These are phyloP conservation scores for Exophiala sp. DNA, from an alignment of 2,329 filamentous ascomycete genomes.

Conservation along the genomic window DNA sequence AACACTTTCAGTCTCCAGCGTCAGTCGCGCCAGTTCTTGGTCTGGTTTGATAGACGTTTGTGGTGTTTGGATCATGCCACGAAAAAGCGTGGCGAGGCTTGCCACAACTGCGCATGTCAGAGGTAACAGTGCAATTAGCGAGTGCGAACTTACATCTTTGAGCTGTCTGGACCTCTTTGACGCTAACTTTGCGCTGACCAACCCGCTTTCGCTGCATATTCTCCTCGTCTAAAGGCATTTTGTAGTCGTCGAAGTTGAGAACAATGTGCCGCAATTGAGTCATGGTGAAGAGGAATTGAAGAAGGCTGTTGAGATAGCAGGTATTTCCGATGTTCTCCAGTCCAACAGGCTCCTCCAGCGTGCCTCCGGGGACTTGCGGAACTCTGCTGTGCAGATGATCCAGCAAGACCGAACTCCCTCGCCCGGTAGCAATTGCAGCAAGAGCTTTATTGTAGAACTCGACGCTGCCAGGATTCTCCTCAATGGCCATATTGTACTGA, in stretches of 20 bases:
- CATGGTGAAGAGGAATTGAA: slow-evolving; percentile 92
- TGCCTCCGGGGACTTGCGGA: slow-evolving; percentile 29
- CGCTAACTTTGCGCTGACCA: slow-evolving; percentile 62
- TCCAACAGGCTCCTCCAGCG: slow-evolving; percentile 66
- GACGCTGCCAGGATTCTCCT: slow-evolving; percentile 43
- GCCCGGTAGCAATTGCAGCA: slow-evolving; percentile 42
- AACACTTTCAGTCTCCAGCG: slow-evolving; percentile 58
- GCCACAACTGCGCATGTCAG: slow-evolving; percentile 56
- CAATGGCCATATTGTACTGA: slow-evolving; percentile 43
- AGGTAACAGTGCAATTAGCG: slow-evolving; percentile 14
- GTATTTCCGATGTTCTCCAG: slow-evolving; percentile 94
- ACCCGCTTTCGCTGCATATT: slow-evolving; percentile 63
- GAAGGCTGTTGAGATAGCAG: slow-evolving; percentile 91
- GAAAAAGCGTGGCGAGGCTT: slow-evolving; percentile 65
- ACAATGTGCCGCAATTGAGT: slow-evolving; percentile 74
- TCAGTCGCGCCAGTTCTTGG: slow-evolving; percentile 71
- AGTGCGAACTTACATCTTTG: slow-evolving; percentile 63
- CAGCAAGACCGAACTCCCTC: slow-evolving; percentile 34
- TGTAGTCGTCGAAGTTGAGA: slow-evolving; percentile 64
- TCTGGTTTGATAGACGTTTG: slow-evolving; percentile 62
- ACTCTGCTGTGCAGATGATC: slow-evolving; percentile 22
- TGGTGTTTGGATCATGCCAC: slow-evolving; percentile 60
- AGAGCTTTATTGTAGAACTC: slow-evolving; percentile 45
- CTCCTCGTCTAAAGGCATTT: slow-evolving; percentile 61
- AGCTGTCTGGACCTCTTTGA: slow-evolving; percentile 53